Evolutionary conservation across 1,284 basidiomycete genomes (phyloP).

Genomic region (Ganoderma sp.): DNA sequence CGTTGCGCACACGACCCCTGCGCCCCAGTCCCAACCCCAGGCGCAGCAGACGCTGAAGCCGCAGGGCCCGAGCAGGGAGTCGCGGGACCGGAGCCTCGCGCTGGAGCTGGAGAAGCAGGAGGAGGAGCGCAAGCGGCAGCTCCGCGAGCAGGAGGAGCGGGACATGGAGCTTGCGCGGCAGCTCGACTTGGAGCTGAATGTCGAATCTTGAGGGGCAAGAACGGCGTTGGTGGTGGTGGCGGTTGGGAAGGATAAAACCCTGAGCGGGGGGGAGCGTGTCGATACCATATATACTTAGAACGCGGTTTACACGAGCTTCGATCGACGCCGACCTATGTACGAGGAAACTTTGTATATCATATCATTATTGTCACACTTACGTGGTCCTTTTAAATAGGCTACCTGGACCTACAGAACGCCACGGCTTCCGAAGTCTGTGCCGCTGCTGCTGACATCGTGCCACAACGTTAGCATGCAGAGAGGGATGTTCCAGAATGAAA

Average conservation of each 20-base stretch:
- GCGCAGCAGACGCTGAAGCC: conserved; percentile 7
- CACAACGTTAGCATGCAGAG: background rate
- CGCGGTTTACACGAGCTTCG: background rate
- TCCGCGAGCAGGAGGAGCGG: conserved; percentile 43
- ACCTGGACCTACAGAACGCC: conserved; percentile 1
- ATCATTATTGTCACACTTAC: conserved; percentile 19
- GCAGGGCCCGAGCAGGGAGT: conserved; percentile 26
- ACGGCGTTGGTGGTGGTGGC: background rate
- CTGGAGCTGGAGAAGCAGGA: conserved; percentile 44
- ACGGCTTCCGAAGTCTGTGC: background rate
- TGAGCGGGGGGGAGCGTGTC: background rate
- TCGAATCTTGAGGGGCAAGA: conserved; percentile 30
- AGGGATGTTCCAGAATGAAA: background rate
- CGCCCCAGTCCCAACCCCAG: conserved; percentile 4
- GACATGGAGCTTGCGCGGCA: conserved; percentile 44
- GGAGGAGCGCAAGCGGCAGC: conserved; percentile 41
- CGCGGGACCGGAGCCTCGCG: conserved; percentile 36
- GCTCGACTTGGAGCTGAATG: conserved; percentile 44
- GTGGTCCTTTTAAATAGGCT: background rate
- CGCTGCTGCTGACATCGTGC: background rate
- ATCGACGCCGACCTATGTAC: background rate
- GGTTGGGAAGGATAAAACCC: background rate
- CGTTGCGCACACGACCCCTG: background rate
- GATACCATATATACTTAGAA: background rate
- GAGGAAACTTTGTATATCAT: conserved; percentile 3